Percentiles rank a stretch among this genome's conserved stretches.
phyloP scores from a whole-genome alignment of 352 stramenopile species.

The Pythium biforme region DNA sequence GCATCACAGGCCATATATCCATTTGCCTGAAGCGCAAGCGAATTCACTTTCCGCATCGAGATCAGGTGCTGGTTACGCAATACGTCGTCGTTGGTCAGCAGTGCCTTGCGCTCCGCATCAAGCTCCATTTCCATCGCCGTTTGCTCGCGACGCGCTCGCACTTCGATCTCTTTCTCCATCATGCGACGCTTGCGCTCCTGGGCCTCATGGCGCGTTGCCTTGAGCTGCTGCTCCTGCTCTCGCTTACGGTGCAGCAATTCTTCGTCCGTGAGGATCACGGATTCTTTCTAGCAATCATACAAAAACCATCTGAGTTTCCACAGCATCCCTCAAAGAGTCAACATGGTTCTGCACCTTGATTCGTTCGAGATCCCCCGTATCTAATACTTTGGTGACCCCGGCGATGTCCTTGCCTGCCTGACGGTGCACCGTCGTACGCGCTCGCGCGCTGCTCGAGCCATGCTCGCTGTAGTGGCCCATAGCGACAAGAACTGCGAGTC shows the following conservation, averaged over 20 bases:
- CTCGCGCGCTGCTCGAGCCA: conserved; percentile 14
- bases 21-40: conserved; percentile 55
- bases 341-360: conserved; percentile 38
- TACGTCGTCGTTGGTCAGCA: conserved; percentile 66
- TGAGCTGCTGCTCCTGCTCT: conserved; percentile 41
- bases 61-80: conserved; percentile 56
- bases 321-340: neutral
- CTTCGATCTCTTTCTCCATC: conserved; percentile 75
- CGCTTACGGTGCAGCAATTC: conserved; percentile 38
- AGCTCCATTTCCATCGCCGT: conserved; percentile 73
- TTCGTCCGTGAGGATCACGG: conserved; percentile 58
- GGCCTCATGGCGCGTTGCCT: conserved; percentile 48
- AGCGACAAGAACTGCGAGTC: neutral
- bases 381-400: conserved; percentile 39
- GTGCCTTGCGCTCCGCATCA: conserved; percentile 55
- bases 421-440: conserved; percentile 41
- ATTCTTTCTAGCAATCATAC: conserved; percentile 30
- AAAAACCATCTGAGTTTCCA: neutral
- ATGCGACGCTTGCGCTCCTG: conserved; percentile 72
- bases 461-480: conserved; percentile 8
- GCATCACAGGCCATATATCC: conserved; percentile 69
- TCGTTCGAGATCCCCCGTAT: conserved; percentile 35
- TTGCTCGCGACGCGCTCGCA: conserved; percentile 62
- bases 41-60: conserved; percentile 68
- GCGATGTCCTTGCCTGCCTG: conserved; percentile 61